Percentiles rank a stretch among this genome's conserved stretches.
Conservation (phyloP, 805 yeast genomes). For the Brettanomyces bruxellensis region DNA sequence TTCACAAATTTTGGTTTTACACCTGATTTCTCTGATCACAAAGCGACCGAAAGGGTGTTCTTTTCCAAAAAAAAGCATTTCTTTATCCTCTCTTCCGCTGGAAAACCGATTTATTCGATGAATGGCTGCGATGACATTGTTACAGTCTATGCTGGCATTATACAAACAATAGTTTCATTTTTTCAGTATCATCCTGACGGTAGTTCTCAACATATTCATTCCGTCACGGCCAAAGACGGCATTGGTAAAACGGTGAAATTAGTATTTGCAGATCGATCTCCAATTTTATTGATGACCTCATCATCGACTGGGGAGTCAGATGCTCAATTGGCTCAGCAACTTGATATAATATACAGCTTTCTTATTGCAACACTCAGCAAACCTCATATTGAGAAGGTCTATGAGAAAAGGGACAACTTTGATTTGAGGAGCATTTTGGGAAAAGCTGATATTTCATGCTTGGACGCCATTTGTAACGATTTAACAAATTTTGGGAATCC, state of each 20-base stretch:
- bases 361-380: constrained; percentile 76
- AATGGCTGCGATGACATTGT: constrained; percentile 62
- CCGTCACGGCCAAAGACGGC: constrained; percentile 38
- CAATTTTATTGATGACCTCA: constrained; percentile 67
- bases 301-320: constrained; percentile 47
- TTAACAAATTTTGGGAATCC: constrained; percentile 45
- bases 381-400: constrained; percentile 63
- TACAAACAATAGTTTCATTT: constrained; percentile 69
- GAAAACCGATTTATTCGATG: constrained; percentile 79
- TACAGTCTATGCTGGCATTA: constrained; percentile 66
- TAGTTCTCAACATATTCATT: constrained; percentile 29
- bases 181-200: constrained; percentile 40
- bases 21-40: constrained; percentile 20
- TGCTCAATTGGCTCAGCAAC: constrained; percentile 47
- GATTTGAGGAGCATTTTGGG: constrained; percentile 73
- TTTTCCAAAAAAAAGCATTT: constrained; percentile 50
- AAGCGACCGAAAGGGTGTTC: constrained; percentile 22
- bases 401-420: constrained; percentile 63
- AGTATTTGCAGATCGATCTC: constrained; percentile 53
- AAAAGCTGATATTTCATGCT: constrained; percentile 61
- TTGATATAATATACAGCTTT: constrained; percentile 67
- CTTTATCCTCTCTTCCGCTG: constrained; percentile 73
- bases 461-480: constrained; percentile 53
- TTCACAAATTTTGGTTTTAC: constrained; percentile 11
- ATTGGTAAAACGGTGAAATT: constrained; percentile 33